Percentiles rank a stretch among this genome's conserved stretches.
Conservation (phyloP, 176 grass and related monocot genomes). For the Poa annua region DNA sequence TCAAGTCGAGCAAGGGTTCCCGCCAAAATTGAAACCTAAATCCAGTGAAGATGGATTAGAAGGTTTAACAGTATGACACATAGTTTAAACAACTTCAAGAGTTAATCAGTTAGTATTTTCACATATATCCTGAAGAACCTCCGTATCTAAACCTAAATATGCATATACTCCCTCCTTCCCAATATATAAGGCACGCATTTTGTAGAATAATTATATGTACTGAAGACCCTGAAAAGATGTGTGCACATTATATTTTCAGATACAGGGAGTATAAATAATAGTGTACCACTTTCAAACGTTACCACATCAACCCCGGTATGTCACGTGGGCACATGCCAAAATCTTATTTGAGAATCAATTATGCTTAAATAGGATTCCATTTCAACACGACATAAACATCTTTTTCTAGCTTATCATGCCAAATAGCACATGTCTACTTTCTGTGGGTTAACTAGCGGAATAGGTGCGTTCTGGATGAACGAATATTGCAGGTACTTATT, state of each 20-base stretch:
- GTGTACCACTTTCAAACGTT: constrained; percentile 7
- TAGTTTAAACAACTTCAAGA: not conserved
- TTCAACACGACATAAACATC: not conserved
- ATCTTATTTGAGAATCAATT: not conserved
- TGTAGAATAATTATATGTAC: not conserved
- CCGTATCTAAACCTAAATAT: constrained; percentile 1
- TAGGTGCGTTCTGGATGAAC: not conserved
- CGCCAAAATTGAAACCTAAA: constrained; percentile 99
- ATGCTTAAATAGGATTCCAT: constrained; percentile 18
- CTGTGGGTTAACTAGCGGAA: not conserved
- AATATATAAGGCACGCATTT: not conserved
- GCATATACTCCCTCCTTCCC: not conserved
- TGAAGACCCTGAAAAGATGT: not conserved
- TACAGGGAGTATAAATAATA: not conserved
- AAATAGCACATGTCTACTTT: constrained; percentile 13
- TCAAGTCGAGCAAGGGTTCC: constrained; percentile 98
- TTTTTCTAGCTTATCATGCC: constrained; percentile 21
- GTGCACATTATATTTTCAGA: not conserved
- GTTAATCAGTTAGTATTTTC: constrained; percentile 3
- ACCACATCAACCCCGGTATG: not conserved
- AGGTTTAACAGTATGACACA: not conserved
- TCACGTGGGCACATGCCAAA: not conserved
- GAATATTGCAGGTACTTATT: constrained; percentile 10
- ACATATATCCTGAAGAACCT: constrained; percentile 1
- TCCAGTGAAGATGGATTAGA: constrained; percentile 36